These are phyloP conservation scores for Russula abietina DNA, from an alignment of 768 basidiomycete species.

Conservation along the genomic window DNA sequence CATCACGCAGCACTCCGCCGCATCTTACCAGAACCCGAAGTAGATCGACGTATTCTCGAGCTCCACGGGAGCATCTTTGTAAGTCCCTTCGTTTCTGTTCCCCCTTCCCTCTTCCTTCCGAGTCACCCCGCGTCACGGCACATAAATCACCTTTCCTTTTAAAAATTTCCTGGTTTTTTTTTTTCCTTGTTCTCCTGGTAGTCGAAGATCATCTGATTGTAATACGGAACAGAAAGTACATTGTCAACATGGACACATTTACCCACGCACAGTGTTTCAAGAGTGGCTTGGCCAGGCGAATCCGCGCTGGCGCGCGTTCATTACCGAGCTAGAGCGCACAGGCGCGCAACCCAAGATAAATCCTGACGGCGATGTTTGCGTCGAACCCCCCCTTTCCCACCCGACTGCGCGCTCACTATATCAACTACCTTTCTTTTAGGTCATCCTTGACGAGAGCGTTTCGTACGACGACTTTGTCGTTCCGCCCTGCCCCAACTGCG, in stretches of 20 bases:
- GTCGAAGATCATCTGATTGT: not conserved
- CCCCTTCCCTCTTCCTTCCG: not conserved
- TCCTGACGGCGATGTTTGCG: constrained; percentile 87
- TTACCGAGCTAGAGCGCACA: constrained; percentile 54
- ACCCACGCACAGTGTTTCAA: constrained; percentile 66
- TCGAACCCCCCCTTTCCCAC: constrained; percentile 10
- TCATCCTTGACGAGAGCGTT: constrained; percentile 68
- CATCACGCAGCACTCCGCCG: constrained; percentile 70
- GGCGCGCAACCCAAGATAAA: constrained; percentile 69
- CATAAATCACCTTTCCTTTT: not conserved
- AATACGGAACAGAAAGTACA: constrained; percentile 52
- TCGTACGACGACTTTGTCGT: constrained; percentile 73
- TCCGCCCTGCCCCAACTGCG: constrained; percentile 70
- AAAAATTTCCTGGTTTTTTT: not conserved
- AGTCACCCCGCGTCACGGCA: not conserved
- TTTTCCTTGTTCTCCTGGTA: not conserved
- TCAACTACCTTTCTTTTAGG: constrained; percentile 38
- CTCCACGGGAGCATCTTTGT: constrained; percentile 88
- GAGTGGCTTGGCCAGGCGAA: constrained; percentile 64
- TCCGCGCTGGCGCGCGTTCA: constrained; percentile 70
- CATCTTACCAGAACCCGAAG: constrained; percentile 37
- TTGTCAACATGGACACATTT: constrained; percentile 67
- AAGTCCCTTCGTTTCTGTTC: constrained; percentile 23
- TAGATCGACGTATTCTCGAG: constrained; percentile 55
- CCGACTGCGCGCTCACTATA: not conserved